Percentiles rank a stretch among this genome's conserved stretches.
Conservation (phyloP, 768 basidiomycete species). For the Gyrodon lividus region DNA sequence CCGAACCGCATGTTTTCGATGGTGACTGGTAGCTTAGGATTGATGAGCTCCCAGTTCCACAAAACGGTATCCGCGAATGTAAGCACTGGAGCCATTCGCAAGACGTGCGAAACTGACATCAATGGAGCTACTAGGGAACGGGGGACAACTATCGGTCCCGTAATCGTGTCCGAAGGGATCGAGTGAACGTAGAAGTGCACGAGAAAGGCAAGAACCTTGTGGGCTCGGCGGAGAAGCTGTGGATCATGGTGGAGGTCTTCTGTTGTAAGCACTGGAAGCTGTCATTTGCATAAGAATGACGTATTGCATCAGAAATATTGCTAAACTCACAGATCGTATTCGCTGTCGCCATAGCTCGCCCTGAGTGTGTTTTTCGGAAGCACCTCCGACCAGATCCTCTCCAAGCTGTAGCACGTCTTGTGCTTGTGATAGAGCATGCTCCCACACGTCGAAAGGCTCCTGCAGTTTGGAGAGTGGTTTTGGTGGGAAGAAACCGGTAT, state of each 20-base stretch:
- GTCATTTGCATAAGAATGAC: conserved; percentile 14
- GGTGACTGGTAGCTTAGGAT: conserved; percentile 58
- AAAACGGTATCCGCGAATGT: conserved; percentile 96
- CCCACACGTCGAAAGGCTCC: conserved; percentile 64
- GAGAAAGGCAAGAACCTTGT: conserved; percentile 86
- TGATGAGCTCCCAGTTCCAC: conserved; percentile 79
- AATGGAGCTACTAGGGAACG: conserved; percentile 76
- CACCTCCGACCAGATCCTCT: conserved; percentile 50
- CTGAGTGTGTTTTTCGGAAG: conserved; percentile 45
- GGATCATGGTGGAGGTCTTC: conserved; percentile 50
- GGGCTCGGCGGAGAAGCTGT: conserved; percentile 75
- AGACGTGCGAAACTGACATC: conserved; percentile 65
- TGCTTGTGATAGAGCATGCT: conserved; percentile 58
- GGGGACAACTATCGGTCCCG: conserved; percentile 59
- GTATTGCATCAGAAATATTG: conserved; percentile 3
- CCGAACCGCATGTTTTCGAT: conserved; percentile 72
- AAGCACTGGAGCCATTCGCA: conserved; percentile 89
- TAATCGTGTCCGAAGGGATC: conserved; percentile 43
- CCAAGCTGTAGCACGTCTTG: conserved; percentile 54
- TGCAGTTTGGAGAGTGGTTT: conserved; percentile 58
- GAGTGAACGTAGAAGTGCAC: conserved; percentile 91
- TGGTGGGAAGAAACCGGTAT: conserved; percentile 85
- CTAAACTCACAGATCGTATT: conserved; percentile 58
- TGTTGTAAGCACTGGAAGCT: conserved; percentile 75
- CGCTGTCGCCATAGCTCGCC: conserved; percentile 69